Evolutionary conservation across 257 asterid genomes (phyloP), one percentile per base, ranked within the genome.

Genomic region (Solanum chiquidenum): DNA sequence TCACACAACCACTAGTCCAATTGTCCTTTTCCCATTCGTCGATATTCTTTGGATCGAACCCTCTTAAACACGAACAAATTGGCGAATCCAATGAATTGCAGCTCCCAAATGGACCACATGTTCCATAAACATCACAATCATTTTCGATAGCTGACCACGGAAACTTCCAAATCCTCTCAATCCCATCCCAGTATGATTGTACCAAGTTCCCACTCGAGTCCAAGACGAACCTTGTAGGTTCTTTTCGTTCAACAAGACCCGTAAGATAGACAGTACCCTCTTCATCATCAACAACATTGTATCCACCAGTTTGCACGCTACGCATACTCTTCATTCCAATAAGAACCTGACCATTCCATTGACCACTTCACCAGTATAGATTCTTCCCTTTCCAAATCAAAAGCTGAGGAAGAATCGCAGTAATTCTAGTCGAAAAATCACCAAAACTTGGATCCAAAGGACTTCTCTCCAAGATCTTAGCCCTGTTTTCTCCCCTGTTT

Each of bases 301-400:
- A 92, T 3, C 92, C 94, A 18, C 91, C 92, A 11, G 87, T 91
- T 69, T 91, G 92, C 6, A 93, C 92, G 1, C 91, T 88, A n/a
- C 88, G 90, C 94, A 91, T 90, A 23, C 88, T 33, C 87, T 88
- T 91, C 0, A 92, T 92, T 0, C 96, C 96, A 25, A 90, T 76
- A 4, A 93, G 90, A 52, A 93, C 91, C 87, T 88, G 88, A 9
- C 94, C 94, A 86, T 94, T 94, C 96, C 96, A 94, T 9, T 92
- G 92, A 3, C 94, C 94, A 37, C 92, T 91, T 75, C 92, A 58
- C 92, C 91, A 93, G 79, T 76, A 85, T 1, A 84, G 84, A 4
- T 76, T 72, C 21, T 89, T 89, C 23, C 87, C 83, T 1, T 86
- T n/a, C 91, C 90, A 83, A 9, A 46, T 84, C 34, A 71, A 35